Percentiles rank a stretch among this genome's conserved stretches.
Conservation (phyloP, 2,329 filamentous ascomycete species). For the Hymenoscyphus infarciens region DNA sequence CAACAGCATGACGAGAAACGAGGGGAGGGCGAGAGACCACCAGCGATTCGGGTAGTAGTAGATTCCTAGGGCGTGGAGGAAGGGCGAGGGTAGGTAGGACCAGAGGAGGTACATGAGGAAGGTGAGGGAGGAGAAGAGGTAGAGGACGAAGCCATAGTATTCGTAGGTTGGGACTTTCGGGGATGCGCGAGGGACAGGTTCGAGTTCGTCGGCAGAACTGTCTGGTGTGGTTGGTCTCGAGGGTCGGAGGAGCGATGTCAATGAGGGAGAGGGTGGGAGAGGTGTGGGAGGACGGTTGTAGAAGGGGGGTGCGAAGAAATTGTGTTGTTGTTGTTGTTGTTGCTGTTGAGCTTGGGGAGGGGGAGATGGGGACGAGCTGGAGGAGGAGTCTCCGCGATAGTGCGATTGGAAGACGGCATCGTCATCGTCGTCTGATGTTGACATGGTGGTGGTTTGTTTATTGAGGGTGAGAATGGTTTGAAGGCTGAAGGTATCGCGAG, state of each 20-base stretch:
- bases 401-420: conserved; percentile 31
- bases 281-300: conserved; percentile 97
- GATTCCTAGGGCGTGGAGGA: conserved; percentile 89
- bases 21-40: conserved; percentile 93
- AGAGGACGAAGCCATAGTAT: conserved; percentile 97
- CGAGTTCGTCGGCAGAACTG: conserved; percentile 81
- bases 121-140: conserved; percentile 78
- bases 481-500: conserved; percentile 1
- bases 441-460: conserved; percentile 7
- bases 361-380: conserved; percentile 27
- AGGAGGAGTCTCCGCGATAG: conserved; percentile 29
- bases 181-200: conserved; percentile 73
- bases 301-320: conserved; percentile 75
- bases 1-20: conserved; percentile 82
- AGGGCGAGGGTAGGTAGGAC: conserved; percentile 88
- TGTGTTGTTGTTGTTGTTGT: conserved; percentile 35
- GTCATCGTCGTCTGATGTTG: conserved; percentile 28
- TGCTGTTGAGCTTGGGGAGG: conserved; percentile 27
- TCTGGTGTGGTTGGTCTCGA: conserved; percentile 93
- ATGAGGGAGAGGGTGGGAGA: conserved; percentile 83
- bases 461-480: not conserved
- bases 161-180: conserved; percentile 98
- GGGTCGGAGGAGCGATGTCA: conserved; percentile 86
- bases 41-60: conserved; percentile 96
- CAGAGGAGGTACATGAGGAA: conserved; percentile 68